These are phyloP conservation scores for Suillus lakei DNA, from an alignment of 768 basidiomycete species.

Conservation along the genomic window DNA sequence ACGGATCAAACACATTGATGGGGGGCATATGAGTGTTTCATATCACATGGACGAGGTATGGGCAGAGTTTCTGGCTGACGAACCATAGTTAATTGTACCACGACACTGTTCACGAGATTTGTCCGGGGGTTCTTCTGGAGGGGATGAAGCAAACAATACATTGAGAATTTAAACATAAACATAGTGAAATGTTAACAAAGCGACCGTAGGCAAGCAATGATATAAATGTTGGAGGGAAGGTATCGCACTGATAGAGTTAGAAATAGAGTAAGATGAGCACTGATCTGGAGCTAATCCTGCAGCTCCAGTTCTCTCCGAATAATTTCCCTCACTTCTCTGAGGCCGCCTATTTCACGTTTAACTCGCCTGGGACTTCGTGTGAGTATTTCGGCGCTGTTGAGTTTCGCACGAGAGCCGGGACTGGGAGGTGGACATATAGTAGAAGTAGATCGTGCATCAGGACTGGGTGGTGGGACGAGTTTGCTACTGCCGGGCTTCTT, in stretches of 20 bases:
- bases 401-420: constrained; percentile 53
- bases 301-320: constrained; percentile 80
- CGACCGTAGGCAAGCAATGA: not conserved
- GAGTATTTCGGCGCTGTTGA: constrained; percentile 65
- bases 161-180: not conserved
- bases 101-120: not conserved
- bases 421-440: constrained; percentile 45
- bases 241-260: constrained; percentile 21
- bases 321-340: constrained; percentile 81
- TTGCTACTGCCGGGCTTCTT: constrained; percentile 34
- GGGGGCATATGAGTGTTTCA: constrained; percentile 54
- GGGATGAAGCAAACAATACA: constrained; percentile 13
- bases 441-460: constrained; percentile 17
- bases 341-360: constrained; percentile 70
- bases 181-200: constrained; percentile 1
- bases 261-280: constrained; percentile 13
- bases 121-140: not conserved
- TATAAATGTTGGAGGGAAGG: constrained; percentile 30
- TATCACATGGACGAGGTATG: constrained; percentile 53
- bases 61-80: constrained; percentile 34
- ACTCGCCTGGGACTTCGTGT: constrained; percentile 76
- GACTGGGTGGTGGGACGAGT: constrained; percentile 38
- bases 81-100: constrained; percentile 11
- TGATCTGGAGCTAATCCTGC: constrained; percentile 46
- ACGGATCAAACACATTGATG: constrained; percentile 43